A percentile compares a stretch with the other conserved stretches of the same genome.
Evolutionary conservation across 352 stramenopile species (phyloP).

Genomic region (Globisporangium nodosum): DNA sequence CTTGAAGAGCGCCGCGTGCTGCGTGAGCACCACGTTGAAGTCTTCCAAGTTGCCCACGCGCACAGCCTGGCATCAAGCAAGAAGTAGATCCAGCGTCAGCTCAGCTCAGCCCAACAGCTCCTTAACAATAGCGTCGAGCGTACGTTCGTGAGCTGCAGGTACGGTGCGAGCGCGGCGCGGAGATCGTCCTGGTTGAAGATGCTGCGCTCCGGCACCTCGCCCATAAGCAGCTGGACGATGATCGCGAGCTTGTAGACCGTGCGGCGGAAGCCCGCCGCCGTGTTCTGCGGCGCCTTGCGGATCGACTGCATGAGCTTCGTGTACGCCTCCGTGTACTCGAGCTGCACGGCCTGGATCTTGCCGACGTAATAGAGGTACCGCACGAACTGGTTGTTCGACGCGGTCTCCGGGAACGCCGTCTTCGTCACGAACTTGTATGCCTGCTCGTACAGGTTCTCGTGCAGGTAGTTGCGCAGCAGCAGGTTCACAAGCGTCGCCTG

Average conservation of each 20-base stretch:
- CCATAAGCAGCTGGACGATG: constrained; percentile 97
- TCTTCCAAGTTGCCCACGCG: constrained; percentile 93
- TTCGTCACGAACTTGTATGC: constrained; percentile 92
- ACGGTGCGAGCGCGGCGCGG: constrained; percentile 87
- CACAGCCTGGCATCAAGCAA: constrained; percentile 73
- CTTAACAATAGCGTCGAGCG: constrained; percentile 1
- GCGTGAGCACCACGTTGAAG: constrained; percentile 89
- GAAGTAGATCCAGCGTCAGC: background rate
- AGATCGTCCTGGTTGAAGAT: constrained; percentile 93
- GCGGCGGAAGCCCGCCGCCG: constrained; percentile 94
- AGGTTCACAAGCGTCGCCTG: constrained; percentile 90
- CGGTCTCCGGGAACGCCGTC: constrained; percentile 83
- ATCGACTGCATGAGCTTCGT: constrained; percentile 95
- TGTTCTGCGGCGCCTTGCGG: constrained; percentile 95
- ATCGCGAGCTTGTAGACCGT: constrained; percentile 95
- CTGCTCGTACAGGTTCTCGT: constrained; percentile 89
- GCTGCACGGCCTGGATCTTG: constrained; percentile 94
- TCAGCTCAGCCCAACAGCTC: background rate
- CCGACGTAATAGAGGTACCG: constrained; percentile 97
- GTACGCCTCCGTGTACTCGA: constrained; percentile 97
- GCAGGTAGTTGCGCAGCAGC: constrained; percentile 87
- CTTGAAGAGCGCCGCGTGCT: constrained; percentile 86
- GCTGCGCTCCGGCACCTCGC: constrained; percentile 94
- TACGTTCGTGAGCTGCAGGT: constrained; percentile 94
- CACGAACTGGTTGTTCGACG: constrained; percentile 99